A percentile compares a stretch with the other conserved stretches of the same genome.
Conservation (phyloP, 805 yeast species). For the Wickerhamomyces bisporus region DNA sequence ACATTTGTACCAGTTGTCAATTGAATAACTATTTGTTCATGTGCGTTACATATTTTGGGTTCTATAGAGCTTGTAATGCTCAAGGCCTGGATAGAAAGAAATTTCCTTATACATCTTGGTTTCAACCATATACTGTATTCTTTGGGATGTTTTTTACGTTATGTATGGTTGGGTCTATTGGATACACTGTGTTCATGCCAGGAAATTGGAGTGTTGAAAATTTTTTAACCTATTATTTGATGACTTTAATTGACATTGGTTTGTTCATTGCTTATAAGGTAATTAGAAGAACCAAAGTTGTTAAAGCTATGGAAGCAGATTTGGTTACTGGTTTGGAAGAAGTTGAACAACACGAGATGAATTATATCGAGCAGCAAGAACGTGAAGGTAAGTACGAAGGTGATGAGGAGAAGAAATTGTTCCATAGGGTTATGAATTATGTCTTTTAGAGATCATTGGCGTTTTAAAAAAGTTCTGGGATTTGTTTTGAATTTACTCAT, state of each 20-base stretch:
- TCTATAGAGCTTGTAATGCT: constrained; percentile 52
- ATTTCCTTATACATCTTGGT: constrained; percentile 47
- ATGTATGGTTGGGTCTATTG: constrained; percentile 54
- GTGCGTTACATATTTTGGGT: constrained; percentile 55
- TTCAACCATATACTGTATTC: constrained; percentile 54
- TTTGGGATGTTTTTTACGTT: constrained; percentile 40
- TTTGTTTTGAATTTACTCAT: too few species aligned
- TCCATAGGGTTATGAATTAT: constrained; percentile 9
- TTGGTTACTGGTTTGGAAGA: constrained; percentile 48
- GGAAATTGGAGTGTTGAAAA: constrained; percentile 59
- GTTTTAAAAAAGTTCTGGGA: too few species aligned
- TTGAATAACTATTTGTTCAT: constrained; percentile 54
- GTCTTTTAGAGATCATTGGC: constrained; percentile 7
- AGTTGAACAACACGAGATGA: constrained; percentile 51
- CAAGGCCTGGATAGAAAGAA: constrained; percentile 40
- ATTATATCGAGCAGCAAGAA: constrained; percentile 12
- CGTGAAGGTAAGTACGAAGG: constrained; percentile 2
- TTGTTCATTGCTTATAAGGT: constrained; percentile 47
- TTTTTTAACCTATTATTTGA: constrained; percentile 67
- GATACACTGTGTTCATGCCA: constrained; percentile 69
- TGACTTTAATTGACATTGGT: constrained; percentile 53
- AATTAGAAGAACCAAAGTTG: constrained; percentile 38
- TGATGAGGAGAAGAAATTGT: constrained; percentile 2
- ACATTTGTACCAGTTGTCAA: constrained; percentile 64
- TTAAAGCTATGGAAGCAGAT: constrained; percentile 46